A percentile compares a stretch with the other conserved stretches of the same genome.
Evolutionary conservation across 2,329 filamentous ascomycete species (phyloP).

Genomic region (Zymoseptoria brevis): DNA sequence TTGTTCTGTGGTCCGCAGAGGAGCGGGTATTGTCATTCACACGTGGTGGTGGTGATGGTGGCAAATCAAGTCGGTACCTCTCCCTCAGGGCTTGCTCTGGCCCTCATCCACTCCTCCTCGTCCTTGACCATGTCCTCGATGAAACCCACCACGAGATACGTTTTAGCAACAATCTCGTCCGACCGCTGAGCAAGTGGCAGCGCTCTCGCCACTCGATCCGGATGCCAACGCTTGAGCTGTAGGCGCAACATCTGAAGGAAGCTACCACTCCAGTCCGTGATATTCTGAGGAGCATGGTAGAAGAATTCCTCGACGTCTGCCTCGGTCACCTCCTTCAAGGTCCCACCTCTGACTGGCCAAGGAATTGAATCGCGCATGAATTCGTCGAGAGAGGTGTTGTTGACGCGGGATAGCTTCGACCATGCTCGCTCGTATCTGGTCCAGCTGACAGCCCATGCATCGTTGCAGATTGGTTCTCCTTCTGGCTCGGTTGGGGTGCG

Average conservation of each 20-base stretch:
- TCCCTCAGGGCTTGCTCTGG: no score
- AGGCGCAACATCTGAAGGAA: background rate
- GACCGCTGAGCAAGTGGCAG: background rate
- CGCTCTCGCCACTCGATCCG: background rate
- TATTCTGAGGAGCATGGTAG: background rate
- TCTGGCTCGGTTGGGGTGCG: background rate
- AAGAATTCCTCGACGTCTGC: slow-evolving; percentile 2
- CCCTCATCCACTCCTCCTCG: background rate
- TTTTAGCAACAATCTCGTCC: background rate
- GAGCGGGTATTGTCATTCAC: no score
- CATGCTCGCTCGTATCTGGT: background rate
- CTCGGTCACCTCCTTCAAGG: slow-evolving; percentile 5
- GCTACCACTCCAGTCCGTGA: background rate
- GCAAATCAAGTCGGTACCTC: no score
- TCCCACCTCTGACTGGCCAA: slow-evolving; percentile 5
- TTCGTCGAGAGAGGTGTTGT: background rate
- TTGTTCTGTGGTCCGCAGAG: no score
- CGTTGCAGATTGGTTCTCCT: background rate
- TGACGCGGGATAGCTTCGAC: background rate
- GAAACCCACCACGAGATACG: background rate
- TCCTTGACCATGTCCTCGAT: background rate
- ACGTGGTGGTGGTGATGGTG: no score
- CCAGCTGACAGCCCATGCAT: background rate
- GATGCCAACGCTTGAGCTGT: slow-evolving; percentile 3
- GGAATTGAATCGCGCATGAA: background rate